Evolutionary conservation across 441 rosid genomes (phyloP).

Genomic region (Flueggea neowawraea): DNA sequence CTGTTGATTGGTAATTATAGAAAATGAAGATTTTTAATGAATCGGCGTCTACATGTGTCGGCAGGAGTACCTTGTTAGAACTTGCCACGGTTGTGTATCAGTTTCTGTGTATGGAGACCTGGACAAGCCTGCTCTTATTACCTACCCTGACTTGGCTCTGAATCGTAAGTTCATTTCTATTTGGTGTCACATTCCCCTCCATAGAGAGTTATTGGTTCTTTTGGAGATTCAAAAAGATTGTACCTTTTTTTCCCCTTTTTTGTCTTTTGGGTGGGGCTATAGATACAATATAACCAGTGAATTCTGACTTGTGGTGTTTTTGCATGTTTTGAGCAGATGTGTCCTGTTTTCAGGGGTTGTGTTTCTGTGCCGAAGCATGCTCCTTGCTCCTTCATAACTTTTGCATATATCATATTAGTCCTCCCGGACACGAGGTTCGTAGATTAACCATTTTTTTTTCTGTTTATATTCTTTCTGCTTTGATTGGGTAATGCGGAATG

Average conservation of each 20-base stretch:
- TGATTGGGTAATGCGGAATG: constrained; percentile 4
- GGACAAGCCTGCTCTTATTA: constrained; percentile 91
- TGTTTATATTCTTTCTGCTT: constrained; percentile 1
- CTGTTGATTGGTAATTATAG: too few relatives aligned
- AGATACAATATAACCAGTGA: neutral
- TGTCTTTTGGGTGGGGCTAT: too few relatives aligned
- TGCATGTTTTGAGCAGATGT: constrained; percentile 50
- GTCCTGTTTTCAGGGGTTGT: constrained; percentile 87
- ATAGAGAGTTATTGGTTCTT: too few relatives aligned
- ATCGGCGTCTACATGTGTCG: neutral
- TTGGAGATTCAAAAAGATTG: too few relatives aligned
- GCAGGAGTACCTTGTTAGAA: constrained; percentile 73
- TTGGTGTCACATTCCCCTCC: too few relatives aligned
- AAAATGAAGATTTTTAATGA: too few relatives aligned
- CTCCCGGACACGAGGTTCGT: constrained; percentile 98
- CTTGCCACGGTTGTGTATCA: constrained; percentile 62
- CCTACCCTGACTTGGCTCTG: constrained; percentile 91
- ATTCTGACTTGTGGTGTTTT: constrained; percentile 9
- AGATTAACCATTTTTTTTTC: constrained; percentile 17
- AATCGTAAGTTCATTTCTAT: constrained; percentile 47
- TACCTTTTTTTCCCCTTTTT: constrained; percentile 1
- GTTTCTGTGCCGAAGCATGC: constrained; percentile 89
- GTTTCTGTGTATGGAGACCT: constrained; percentile 90
- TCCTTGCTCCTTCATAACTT: constrained; percentile 94
- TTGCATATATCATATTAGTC: constrained; percentile 89